Base-by-base conservation (phyloP, 805 yeast genomes). In the baker's yeast (Saccharomyces cerevisiae) region DNA sequence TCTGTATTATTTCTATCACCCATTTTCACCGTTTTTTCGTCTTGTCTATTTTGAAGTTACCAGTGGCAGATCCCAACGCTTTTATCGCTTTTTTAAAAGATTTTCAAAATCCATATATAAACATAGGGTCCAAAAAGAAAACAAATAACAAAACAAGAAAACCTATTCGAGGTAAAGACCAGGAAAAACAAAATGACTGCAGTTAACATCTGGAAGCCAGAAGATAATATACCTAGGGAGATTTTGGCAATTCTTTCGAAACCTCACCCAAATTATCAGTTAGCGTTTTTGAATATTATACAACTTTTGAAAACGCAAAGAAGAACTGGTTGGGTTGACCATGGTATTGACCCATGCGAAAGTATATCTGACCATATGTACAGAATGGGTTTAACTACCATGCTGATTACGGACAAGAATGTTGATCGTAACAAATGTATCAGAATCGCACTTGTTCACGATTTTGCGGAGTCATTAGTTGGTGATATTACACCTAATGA, bases 281-380 rank as follows among this genome's bases (percentile, higher is more conserved):
- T 80, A 48, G 80, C 79, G 26, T 81, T 82, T 58, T 69, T 81
- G 52, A 89, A 88, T 65, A 80, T 89, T 41, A 79, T 89, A 0
- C 77, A 84, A 49, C 76, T 83, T 27, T 75, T 91, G 63, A 91
- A 91, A 70, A 74, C 82, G 9, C 92, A 88, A 64, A 82, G 78
- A 61, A 79, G 98, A 66, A 92, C 98, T 0, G 98, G 98, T 2
- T 91, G 97, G 98, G 70, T 91, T 21, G 91, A 89, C 65, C 82
- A 81, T 64, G 71, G 66, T 17, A 69, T 74, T 46, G 48, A 56
- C 5, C 61, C 67, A 2, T 73, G 77, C 56, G 78, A 89, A 69
- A 80, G 87, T 50, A 89, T 89, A 53, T 80, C 88, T 11, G 97
- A 90, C 70, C 97, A 91, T 70, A 90, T 90, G 96, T 91, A 91